These are phyloP conservation scores for Spatholobus suberectus DNA, from an alignment of 306 rosid genomes.

Conservation along the genomic window DNA sequence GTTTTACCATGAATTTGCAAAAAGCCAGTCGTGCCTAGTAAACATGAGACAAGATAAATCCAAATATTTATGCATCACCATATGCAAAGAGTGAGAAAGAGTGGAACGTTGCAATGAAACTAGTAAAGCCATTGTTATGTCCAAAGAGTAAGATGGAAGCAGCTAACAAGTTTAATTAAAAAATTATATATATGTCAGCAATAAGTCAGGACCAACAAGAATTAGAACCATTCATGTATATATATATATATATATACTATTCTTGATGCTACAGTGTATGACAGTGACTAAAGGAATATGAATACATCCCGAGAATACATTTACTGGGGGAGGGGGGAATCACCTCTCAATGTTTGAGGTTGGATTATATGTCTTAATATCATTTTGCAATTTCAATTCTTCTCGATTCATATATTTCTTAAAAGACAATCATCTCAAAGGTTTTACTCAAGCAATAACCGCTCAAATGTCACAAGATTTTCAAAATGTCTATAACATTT, in stretches of 20 bases:
- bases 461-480: conserved; percentile 16
- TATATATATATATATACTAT: no score
- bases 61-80: conserved; percentile 27
- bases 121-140: not conserved
- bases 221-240: conserved; percentile 15
- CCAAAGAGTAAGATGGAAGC: conserved; percentile 1
- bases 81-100: conserved; percentile 23
- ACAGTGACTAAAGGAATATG: conserved; percentile 6
- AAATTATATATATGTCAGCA: not conserved
- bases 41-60: conserved; percentile 35
- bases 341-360: conserved; percentile 10
- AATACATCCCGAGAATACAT: not conserved
- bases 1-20: conserved; percentile 97
- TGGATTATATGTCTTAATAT: conserved; percentile 22
- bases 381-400: conserved; percentile 13
- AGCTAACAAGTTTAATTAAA: not conserved
- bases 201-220: conserved; percentile 16
- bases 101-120: not conserved
- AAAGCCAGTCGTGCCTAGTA: conserved; percentile 93
- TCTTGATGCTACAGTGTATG: conserved; percentile 26
- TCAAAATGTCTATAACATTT: conserved; percentile 19
- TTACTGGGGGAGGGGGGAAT: not conserved
- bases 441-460: conserved; percentile 24
- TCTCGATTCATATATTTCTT: conserved; percentile 22
- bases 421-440: conserved; percentile 26